Base-by-base conservation (phyloP, 768 basidiomycete genomes). In the Russula compacta region DNA sequence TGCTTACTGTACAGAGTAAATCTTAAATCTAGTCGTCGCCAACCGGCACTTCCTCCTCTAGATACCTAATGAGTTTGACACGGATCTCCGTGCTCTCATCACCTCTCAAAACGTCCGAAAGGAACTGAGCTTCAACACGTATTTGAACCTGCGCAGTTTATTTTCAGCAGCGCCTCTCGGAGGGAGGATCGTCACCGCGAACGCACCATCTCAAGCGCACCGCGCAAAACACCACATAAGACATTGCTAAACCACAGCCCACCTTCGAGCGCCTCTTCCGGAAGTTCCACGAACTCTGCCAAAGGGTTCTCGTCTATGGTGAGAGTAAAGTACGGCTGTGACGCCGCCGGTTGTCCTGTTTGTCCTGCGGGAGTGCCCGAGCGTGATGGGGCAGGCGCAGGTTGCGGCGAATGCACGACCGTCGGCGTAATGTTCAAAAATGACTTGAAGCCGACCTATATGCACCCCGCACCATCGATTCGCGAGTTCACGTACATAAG, bases 231-330 rank as follows among this genome's bases (percentile, higher is more conserved):
- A 5, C 97, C 97, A 69, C 94, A 95, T 1, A 97, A 76, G 46
- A 98, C 87, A 73, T 98, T 98, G 73, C 91, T 94, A 72, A 94
- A 98, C 92, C 93, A 97, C 39, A 99, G 74, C 1, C 93, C 95
- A 17, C 92, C 92, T 69, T 95, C 91, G 32, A 95, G 76, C 2
- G 83, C 93, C 66, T 97, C 94, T 54, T 94, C 89, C 0, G 97
- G 95, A 21, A 99, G 79, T 70, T 98, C 97, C 24, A 95, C 95
- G 73, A 99, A 98, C 69, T 99, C 97, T 8, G 94, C 85, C 60
- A 99, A 72, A 0, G 97, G 97, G 70, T 99, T 99, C 71, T 99
- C 97, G 58, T 98, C 97, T 7, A 99, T 74, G 0, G 86, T 88
- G 53, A 99, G 77, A 7, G 83, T 84, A 72, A 98, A 99, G 7